phyloP scores from a whole-genome alignment of 2,329 filamentous ascomycete genomes.

The Hymenoscyphus scutula region DNA sequence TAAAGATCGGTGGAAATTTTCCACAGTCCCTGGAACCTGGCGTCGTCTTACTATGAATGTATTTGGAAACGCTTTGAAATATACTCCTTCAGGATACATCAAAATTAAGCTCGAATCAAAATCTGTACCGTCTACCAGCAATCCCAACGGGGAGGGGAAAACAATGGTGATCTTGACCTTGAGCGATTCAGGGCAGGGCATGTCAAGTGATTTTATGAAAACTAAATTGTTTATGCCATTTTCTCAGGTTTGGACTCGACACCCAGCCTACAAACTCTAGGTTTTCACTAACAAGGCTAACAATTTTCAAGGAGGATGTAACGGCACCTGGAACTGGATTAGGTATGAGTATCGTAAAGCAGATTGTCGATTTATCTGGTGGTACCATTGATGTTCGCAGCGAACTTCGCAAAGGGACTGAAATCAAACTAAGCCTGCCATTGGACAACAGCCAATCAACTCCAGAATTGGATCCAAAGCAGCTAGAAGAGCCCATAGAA shows the following conservation, averaged over 20 bases:
- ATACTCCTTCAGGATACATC: constrained; percentile 52
- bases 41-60: constrained; percentile 55
- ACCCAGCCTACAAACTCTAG: constrained; percentile 21
- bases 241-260: constrained; percentile 50
- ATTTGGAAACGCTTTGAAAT: constrained; percentile 61
- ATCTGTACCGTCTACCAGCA: constrained; percentile 24
- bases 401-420: constrained; percentile 51
- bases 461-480: constrained; percentile 6
- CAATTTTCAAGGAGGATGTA: constrained; percentile 51
- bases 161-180: constrained; percentile 45
- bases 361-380: constrained; percentile 56
- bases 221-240: constrained; percentile 55
- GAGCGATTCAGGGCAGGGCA: constrained; percentile 62
- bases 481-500: constrained; percentile 17
- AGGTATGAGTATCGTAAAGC: constrained; percentile 63
- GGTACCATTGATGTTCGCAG: constrained; percentile 59
- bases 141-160: constrained; percentile 10
- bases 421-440: constrained; percentile 49
- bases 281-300: constrained; percentile 20
- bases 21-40: constrained; percentile 30
- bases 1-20: constrained; percentile 36
- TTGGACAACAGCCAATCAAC: constrained; percentile 17
- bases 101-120: constrained; percentile 40
- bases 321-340: constrained; percentile 60
- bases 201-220: constrained; percentile 60